Base-by-base conservation (phyloP, 352 stramenopile genomes). In the Globisporangium yorkense region DNA sequence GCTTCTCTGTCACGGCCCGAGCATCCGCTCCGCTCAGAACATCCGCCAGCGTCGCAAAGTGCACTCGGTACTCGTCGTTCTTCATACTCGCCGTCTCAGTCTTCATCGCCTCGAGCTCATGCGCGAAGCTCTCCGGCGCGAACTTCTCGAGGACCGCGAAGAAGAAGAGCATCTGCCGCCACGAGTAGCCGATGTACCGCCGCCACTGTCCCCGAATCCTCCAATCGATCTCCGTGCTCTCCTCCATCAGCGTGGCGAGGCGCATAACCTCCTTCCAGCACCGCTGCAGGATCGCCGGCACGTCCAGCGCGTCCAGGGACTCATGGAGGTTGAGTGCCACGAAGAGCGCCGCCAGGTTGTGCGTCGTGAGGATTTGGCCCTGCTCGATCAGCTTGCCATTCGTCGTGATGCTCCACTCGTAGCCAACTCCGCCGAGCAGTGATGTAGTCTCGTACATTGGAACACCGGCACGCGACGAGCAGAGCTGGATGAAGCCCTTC, bases 151-250 rank as follows among this genome's bases (percentile, higher is more conserved):
- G 37, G 1, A 70, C 49, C 0, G 58, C 51, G 12, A 70, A 62
- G 58, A 55, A 70, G 44, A 66, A 70, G 40, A 66, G 29, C 39
- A 70, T 51, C 9, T 66, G 59, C 12, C 58, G 63, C 63, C 63
- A 66, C 13, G 59, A 35, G 20, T 54, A 33, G 5, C 57, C 62
- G 12, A 68, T 54, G 33, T 58, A 47, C 21, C 57, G 62, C 16
- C 53, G 27, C 15, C 58, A 10, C 24, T 50, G 51, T 2, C 62
- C 62, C 3, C 48, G 37, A 5, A 45, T 16, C 29, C 15, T 21
- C 58, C 43, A 53, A 1, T 54, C 35, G 2, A 18, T 9, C n/a
- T 18, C 1, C 4, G 12, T 18, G n/a, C 8, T 35, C 12, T 0
- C 9, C 8, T 35, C 16, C 20, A 49, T 49, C 33, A 57, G 43